Evolutionary conservation across 192 early-diverging fungal species (phyloP), one percentile per base, ranked within the genome.

Genomic region (Coemansia erecta): DNA sequence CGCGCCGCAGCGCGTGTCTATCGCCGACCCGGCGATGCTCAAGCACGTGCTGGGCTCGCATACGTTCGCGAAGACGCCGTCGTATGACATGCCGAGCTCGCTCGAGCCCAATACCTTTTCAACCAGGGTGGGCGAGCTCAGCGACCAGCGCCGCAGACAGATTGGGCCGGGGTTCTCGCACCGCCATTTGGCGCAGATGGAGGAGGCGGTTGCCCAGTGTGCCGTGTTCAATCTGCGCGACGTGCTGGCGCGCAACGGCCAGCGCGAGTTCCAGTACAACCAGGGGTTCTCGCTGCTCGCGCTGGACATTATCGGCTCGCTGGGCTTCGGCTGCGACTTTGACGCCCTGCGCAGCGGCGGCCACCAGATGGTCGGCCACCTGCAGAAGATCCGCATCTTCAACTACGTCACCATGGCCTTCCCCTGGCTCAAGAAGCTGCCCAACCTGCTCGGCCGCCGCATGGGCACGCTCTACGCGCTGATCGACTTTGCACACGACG

Each of bases 121-220:
- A 0, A 79, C 81, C 0, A 19, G 63, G 31, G 56, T 51, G 7
- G 58, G 68, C 8, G 76, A 72, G 44, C 62, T 75, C 1, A 73
- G 59, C 23, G 48, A 37, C 0, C 49, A 72, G 60, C 51, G 81
- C 1, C 28, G 77, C n/a, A 54, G 58, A 33, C 67, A 67, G 58
- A 17, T 80, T 22, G 72, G 72, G 4, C 63, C 77, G 3, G 63
- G 64, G 10, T 80, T 80, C 28, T 66, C 72, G 28, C 71, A 67
- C 42, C 54, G 61, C 4, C 66, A 80, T 18, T 24, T 80, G 26
- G 11, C 14, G 8, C 26, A 19, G 0, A 80, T 80, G 77, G 68
- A 80, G 33, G 41, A 49, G 7, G 10, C 19, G 18, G 49, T 80
- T 33, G 15, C 61, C 11, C 17, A 63, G 11, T 66, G 60, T 22